These are phyloP conservation scores for Phialophora macrospora DNA, from an alignment of 2,329 filamentous ascomycete species.

Conservation along the genomic window DNA sequence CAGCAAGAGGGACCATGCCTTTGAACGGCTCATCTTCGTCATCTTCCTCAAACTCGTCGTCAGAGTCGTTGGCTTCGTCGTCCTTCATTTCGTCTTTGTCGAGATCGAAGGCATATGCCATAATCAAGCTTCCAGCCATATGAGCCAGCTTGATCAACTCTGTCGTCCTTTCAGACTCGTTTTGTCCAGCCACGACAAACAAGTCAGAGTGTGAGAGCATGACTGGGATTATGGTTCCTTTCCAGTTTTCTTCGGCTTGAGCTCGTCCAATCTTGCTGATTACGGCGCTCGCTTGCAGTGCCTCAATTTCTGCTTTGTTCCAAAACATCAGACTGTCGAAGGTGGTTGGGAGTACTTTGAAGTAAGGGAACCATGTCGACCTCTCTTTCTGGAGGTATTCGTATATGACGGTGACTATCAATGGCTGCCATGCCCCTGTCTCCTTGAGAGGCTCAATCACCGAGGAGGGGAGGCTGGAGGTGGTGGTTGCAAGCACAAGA, in stretches of 20 bases:
- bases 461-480: slow-evolving; percentile 67
- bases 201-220: slow-evolving; percentile 48
- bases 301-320: slow-evolving; percentile 69
- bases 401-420: slow-evolving; percentile 81
- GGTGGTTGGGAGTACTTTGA: slow-evolving; percentile 69
- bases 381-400: slow-evolving; percentile 65
- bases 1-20: slow-evolving; percentile 79
- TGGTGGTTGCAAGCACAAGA: slow-evolving; percentile 72
- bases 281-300: slow-evolving; percentile 79
- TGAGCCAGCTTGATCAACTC: slow-evolving; percentile 67
- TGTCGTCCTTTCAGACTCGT: slow-evolving; percentile 36
- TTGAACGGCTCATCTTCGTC: slow-evolving; percentile 60
- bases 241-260: slow-evolving; percentile 72
- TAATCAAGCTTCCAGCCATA: slow-evolving; percentile 83
- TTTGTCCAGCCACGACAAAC: slow-evolving; percentile 48
- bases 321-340: slow-evolving; percentile 95
- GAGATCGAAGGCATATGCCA: slow-evolving; percentile 91
- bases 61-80: slow-evolving; percentile 33
- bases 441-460: slow-evolving; percentile 60
- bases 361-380: slow-evolving; percentile 78
- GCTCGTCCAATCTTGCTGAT: slow-evolving; percentile 74
- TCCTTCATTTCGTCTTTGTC: slow-evolving; percentile 41
- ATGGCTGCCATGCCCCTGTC: slow-evolving; percentile 58
- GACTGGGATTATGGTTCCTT: slow-evolving; percentile 60
- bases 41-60: slow-evolving; percentile 35